Percentiles rank a stretch among this genome's conserved stretches.
Evolutionary conservation across 83 land plant genomes (phyloP).

Genomic region (Thuja plicata): DNA sequence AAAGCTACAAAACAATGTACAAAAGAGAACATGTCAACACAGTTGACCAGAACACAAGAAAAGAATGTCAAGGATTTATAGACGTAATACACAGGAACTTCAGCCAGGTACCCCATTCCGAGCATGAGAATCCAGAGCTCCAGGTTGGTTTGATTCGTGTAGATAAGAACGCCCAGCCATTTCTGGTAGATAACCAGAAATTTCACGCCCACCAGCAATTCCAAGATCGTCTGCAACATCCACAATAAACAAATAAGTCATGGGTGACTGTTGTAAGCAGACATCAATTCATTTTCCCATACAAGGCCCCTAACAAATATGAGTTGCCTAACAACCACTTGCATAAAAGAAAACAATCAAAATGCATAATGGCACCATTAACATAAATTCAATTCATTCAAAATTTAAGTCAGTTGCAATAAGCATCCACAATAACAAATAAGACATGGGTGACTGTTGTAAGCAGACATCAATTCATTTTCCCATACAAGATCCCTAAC

Average conservation of each 20-base stretch:
- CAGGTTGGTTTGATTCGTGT: neutral
- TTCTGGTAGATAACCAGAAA: slow-evolving; percentile 16
- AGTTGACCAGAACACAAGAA: neutral
- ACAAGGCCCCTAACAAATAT: neutral
- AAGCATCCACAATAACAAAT: neutral
- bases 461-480: neutral
- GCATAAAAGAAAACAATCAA: no score
- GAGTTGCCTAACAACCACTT: no score
- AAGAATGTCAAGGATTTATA: neutral
- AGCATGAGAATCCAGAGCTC: neutral
- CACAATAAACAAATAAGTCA: neutral
- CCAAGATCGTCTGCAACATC: slow-evolving; percentile 9
- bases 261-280: neutral
- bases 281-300: neutral
- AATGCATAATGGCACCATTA: no score
- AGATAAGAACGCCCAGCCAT: neutral
- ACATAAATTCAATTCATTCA: neutral
- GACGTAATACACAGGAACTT: neutral
- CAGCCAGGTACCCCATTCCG: slow-evolving; percentile 11
- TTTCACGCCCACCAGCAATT: slow-evolving; percentile 7
- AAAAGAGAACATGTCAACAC: neutral
- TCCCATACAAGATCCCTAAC: neutral
- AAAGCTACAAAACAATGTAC: neutral
- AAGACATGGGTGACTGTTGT: neutral
- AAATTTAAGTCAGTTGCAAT: neutral